Evolutionary conservation across 2,329 filamentous ascomycete genomes (phyloP), one percentile per base, ranked within the genome.

Genomic region (Cladosporium phlei): DNA sequence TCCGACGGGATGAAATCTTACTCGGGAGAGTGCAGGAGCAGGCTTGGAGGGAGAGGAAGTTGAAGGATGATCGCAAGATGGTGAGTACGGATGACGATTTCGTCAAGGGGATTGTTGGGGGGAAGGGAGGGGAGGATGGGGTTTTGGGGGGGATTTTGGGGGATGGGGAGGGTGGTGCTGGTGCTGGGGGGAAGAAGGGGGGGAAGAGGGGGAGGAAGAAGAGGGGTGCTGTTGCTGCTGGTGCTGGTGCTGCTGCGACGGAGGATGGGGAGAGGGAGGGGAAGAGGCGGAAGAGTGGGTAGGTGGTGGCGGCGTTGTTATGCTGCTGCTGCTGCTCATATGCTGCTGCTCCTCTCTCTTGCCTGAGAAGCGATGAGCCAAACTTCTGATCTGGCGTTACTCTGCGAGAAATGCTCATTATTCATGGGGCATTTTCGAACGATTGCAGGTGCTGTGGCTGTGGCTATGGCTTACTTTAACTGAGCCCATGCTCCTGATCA

Each of bases 1-100:
- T 97, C 57, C 80, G 93, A 24, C 81, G 86, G 54, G 94, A 97
- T 61, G 83, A 86, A 7, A 75, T 79, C 49, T 94, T 95, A 64
- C 74, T 97, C 33, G 93, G 93, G 38, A 83, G 91, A 60, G 89
- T 97, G 46, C 82, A 88, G 64, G 89, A 95, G 70, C 80, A 95
- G 61, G 78, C 95, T 55, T 85, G 88, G 67, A 90, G 91, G 75
- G 88, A 94, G 57, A 83, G 83, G 63, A 83, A 89, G 62, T 82
- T 97, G 52, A 93, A 93, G 65, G 80, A 85, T 60, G 85, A 87
- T 43, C 76, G 89, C 52, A 89, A 90, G 71, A 47, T 45, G 42
- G 42, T 45, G 22, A 22, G 37, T 29, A 45, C 42, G 32, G 27
- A 45, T 37, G 42, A 45, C 22, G 42, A 45, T 45, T 16, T 45